Percentiles rank a stretch among this genome's conserved stretches.
Conservation (phyloP, 2,329 filamentous ascomycete genomes). For the Sordariomycetes sp. region DNA sequence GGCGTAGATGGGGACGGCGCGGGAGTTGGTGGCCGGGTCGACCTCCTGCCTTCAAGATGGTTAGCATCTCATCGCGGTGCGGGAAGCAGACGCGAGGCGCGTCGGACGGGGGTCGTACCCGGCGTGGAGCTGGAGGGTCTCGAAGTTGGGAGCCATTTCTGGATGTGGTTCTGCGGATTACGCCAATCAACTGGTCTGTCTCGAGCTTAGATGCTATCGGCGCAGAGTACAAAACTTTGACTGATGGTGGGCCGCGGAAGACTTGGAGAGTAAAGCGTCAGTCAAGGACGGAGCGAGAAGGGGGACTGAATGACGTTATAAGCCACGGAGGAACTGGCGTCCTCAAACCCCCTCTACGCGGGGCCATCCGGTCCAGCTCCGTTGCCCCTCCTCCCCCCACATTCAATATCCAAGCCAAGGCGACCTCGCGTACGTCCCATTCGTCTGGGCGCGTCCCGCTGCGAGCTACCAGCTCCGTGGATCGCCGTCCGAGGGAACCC, state of each 20-base stretch:
- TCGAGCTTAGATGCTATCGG: background rate
- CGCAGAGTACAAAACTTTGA: background rate
- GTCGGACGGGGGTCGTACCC: slow-evolving; percentile 44
- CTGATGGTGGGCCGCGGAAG: background rate
- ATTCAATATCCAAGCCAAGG: background rate
- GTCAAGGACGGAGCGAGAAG: background rate
- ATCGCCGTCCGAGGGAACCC: background rate
- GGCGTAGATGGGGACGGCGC: slow-evolving; percentile 92
- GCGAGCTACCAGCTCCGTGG: background rate
- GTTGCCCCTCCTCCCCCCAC: background rate
- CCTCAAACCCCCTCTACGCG: background rate
- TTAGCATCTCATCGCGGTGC: background rate
- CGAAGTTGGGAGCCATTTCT: slow-evolving; percentile 40
- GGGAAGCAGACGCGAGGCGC: background rate
- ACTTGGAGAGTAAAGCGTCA: background rate
- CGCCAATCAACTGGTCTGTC: background rate
- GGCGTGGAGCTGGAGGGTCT: slow-evolving; percentile 77
- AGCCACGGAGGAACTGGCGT: background rate
- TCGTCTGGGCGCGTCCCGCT: background rate
- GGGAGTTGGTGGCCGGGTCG: slow-evolving; percentile 70
- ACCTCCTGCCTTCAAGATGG: slow-evolving; percentile 51
- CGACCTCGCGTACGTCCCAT: background rate
- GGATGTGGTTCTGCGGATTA: background rate
- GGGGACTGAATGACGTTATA: background rate
- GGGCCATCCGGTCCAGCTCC: background rate